phyloP scores from a whole-genome alignment of 306 rosid genomes.

The Bauhinia variegata region DNA sequence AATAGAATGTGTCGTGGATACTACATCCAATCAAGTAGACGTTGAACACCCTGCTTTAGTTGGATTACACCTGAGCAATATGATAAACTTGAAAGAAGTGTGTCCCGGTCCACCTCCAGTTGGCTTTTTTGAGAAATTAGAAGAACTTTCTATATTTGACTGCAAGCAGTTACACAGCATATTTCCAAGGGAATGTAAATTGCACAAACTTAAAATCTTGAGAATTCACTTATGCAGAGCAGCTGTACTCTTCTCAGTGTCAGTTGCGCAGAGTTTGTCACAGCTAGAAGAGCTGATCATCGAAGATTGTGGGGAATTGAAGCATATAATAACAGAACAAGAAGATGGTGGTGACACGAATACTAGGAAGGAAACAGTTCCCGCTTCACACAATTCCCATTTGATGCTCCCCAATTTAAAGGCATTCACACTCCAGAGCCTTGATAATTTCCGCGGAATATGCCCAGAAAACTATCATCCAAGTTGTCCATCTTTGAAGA shows the following conservation, averaged over 20 bases:
- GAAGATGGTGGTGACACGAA: background rate
- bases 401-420: slow-evolving; percentile 3
- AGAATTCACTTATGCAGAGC: background rate
- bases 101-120: background rate
- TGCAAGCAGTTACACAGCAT: background rate
- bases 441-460: background rate
- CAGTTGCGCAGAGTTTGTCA: background rate
- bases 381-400: background rate
- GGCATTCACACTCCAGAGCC: background rate
- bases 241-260: background rate
- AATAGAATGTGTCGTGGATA: slow-evolving; percentile 3
- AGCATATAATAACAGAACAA: background rate
- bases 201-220: background rate
- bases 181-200: background rate
- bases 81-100: slow-evolving; percentile 1
- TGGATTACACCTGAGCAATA: background rate
- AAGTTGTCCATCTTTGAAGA: slow-evolving; percentile 6
- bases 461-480: background rate
- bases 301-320: background rate
- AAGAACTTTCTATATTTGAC: background rate
- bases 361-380: background rate
- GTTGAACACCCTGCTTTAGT: background rate
- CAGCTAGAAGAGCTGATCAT: background rate
- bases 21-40: background rate
- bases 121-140: background rate